Evolutionary conservation across 495 filamentous ascomycete genomes (phyloP), one percentile per base, ranked within the genome.

Genomic region (Glonium stellatum): DNA sequence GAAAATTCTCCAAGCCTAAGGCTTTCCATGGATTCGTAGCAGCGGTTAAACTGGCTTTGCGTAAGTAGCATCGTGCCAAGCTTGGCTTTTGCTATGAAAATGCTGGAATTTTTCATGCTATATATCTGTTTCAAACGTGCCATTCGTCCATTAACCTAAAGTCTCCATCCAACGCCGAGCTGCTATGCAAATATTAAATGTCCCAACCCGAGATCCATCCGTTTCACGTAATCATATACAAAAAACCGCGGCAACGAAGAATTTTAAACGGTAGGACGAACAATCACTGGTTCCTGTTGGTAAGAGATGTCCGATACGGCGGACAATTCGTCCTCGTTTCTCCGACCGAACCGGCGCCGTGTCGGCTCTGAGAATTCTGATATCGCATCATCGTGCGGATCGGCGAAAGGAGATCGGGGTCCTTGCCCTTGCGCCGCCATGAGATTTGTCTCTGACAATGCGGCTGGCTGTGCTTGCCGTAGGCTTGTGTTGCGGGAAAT

Each of bases 251-350:
- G 19, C 42, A 9, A 34, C 21, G 1, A 27, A 35, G 19, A 13
- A 19, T 19, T 22, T 11, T 42, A 67, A 11, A 63, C 60, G 3
- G 34, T 37, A 21, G 64, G 41, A 34, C 60, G 41, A 12, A 10
- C n/a, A 8, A 60, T 55, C n/a, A 58, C 55, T n/a, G 60, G 64
- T 22, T 67, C 60, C 6, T 63, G 34, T 48, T 67, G 64, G 41
- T 67, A 63, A 15, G 64, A 67, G 13, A 67, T 10, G 37, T 64
- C 65, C 15, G 61, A 64, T 27, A 67, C 61, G 1, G 55, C 61
- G 10, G 57, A 61, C 27, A 67, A 25, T 0, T 36, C 35, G 22
- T 67, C 65, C 5, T 42, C 25, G 15, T 52, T 34, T 44, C 58
- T 54, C 41, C 54, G 37, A 19, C 37, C 53, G 36, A 22, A n/a